Evolutionary conservation across 2,329 filamentous ascomycete genomes (phyloP).

Genomic region (Diaporthe velutina): DNA sequence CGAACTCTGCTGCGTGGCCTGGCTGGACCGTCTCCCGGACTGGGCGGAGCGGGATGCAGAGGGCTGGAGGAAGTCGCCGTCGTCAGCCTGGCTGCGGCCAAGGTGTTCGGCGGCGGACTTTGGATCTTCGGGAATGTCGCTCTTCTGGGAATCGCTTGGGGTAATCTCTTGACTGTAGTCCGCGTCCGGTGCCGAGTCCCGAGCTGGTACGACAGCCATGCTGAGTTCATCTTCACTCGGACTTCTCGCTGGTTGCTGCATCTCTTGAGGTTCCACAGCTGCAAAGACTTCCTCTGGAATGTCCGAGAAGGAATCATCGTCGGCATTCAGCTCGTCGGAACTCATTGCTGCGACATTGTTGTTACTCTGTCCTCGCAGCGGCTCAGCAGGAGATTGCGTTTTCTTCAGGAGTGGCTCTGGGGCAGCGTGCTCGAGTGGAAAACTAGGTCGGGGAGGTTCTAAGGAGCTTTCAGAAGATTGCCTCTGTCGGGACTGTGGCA

Average conservation of each 20-base stretch:
- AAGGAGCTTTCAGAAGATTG: constrained; percentile 7
- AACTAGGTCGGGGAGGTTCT: not conserved
- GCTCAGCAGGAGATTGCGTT: not conserved
- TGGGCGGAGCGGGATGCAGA: constrained; percentile 34
- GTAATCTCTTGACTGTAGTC: not conserved
- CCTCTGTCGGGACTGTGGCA: not conserved
- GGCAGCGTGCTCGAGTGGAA: not conserved
- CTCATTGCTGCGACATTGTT: not conserved
- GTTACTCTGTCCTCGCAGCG: not conserved
- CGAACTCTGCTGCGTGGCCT: constrained; percentile 40
- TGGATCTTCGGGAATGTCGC: not conserved
- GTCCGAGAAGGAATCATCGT: constrained; percentile 70
- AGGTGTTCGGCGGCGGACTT: constrained; percentile 12
- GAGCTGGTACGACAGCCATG: constrained; percentile 44
- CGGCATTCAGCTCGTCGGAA: constrained; percentile 50
- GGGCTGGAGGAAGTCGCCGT: constrained; percentile 26
- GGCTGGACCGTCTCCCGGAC: constrained; percentile 40
- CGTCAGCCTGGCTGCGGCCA: constrained; percentile 5
- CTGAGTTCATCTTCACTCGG: constrained; percentile 45
- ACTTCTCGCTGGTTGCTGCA: constrained; percentile 22
- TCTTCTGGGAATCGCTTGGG: not conserved
- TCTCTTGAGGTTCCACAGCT: constrained; percentile 51
- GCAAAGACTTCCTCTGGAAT: constrained; percentile 65
- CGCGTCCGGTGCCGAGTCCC: not conserved
- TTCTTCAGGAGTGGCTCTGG: not conserved